These are phyloP conservation scores for Furcasterigmium sp. DNA, from an alignment of 2,329 filamentous ascomycete species.

Conservation along the genomic window DNA sequence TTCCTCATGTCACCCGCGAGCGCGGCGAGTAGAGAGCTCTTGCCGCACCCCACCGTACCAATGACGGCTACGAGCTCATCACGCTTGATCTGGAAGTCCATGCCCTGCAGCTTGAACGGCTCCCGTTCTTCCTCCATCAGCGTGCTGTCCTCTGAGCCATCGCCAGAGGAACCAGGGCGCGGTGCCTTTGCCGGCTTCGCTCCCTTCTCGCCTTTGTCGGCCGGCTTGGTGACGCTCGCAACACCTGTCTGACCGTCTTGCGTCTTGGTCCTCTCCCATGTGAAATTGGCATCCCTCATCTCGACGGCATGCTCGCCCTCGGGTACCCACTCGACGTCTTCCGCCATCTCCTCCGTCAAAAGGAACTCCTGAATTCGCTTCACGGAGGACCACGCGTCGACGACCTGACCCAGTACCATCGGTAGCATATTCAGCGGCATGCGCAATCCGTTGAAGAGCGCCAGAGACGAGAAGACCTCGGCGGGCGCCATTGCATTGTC, in stretches of 20 bases:
- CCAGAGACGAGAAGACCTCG: slow-evolving; percentile 84
- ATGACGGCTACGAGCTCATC: slow-evolving; percentile 83
- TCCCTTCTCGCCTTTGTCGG: slow-evolving; percentile 33
- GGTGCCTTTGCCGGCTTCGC: slow-evolving; percentile 11
- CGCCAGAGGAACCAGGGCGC: slow-evolving; percentile 27
- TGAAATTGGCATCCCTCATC: slow-evolving; percentile 70
- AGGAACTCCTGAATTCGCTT: slow-evolving; percentile 85
- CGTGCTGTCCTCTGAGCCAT: slow-evolving; percentile 48
- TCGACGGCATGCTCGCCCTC: slow-evolving; percentile 66
- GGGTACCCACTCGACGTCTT: slow-evolving; percentile 54
- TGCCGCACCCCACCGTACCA: slow-evolving; percentile 82
- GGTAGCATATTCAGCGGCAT: slow-evolving; percentile 87
- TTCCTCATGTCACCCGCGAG: slow-evolving; percentile 92
- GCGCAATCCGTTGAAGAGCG: slow-evolving; percentile 86
- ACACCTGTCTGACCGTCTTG: slow-evolving; percentile 29
- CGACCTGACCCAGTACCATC: slow-evolving; percentile 80
- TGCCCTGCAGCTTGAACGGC: slow-evolving; percentile 66
- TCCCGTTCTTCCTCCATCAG: slow-evolving; percentile 54
- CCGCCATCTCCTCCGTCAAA: slow-evolving; percentile 75
- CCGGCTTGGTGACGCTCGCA: slow-evolving; percentile 18
- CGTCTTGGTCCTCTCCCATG: slow-evolving; percentile 70
- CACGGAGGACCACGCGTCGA: slow-evolving; percentile 83
- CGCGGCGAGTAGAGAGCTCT: slow-evolving; percentile 82
- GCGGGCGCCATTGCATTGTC: slow-evolving; percentile 68
- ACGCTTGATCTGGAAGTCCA: slow-evolving; percentile 63